phyloP scores from a whole-genome alignment of 306 rosid genomes.

The Oxytropis ochrocephala region DNA sequence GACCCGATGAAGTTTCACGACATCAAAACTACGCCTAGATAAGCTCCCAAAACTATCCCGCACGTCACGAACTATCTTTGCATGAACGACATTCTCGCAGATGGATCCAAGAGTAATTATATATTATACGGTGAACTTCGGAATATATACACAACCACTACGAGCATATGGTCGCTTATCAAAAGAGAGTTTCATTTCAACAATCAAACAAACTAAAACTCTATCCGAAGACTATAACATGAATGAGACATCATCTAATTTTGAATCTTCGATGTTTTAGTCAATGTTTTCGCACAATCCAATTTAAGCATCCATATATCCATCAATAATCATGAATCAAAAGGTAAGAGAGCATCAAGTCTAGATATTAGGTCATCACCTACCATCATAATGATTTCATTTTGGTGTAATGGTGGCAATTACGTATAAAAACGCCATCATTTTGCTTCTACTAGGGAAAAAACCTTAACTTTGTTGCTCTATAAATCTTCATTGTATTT shows the following conservation, averaged over 20 bases:
- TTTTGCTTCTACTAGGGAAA: too few relatives aligned
- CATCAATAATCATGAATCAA: conserved; percentile 4
- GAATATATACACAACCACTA: conserved; percentile 22
- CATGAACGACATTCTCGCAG: too few relatives aligned
- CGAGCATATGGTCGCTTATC: conserved; percentile 33
- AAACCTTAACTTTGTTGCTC: too few relatives aligned
- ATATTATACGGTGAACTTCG: conserved; percentile 12
- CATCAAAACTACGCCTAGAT: too few relatives aligned
- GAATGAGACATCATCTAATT: not conserved
- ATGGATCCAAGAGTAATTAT: too few relatives aligned
- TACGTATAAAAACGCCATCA: too few relatives aligned
- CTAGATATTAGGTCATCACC: conserved; percentile 6
- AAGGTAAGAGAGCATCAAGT: too few relatives aligned
- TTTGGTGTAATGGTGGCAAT: too few relatives aligned
- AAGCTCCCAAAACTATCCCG: too few relatives aligned
- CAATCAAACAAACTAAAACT: not conserved
- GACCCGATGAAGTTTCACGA: too few relatives aligned
- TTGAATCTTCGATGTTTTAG: not conserved
- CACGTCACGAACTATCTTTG: too few relatives aligned
- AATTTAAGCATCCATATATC: not conserved
- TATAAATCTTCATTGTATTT: too few relatives aligned
- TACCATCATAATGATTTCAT: not conserved
- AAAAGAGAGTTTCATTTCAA: conserved; percentile 10
- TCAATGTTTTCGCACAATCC: not conserved
- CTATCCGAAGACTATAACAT: not conserved